Conservation (phyloP, 345 rosid species). For the Psidium friedrichsthalianum region DNA sequence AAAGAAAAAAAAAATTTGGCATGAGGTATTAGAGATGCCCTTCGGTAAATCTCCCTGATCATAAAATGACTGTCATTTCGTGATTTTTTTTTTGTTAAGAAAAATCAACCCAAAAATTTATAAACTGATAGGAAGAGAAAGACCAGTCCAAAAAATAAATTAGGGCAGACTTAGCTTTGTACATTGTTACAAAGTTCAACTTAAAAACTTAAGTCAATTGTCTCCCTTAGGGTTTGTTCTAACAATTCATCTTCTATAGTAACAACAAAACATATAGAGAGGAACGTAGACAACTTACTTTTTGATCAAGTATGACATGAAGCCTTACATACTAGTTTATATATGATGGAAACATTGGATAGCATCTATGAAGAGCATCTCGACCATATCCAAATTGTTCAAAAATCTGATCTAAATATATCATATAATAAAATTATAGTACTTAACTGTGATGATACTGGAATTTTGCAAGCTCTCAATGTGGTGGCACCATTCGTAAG, state of each 20-base stretch:
- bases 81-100: not conserved
- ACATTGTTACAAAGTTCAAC: no score
- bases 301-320: not conserved
- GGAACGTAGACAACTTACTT: not conserved
- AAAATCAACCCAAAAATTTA: accelerated
- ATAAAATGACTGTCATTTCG: not conserved
- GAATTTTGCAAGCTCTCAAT: not conserved
- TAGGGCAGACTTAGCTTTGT: accelerated
- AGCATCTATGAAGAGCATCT: not conserved
- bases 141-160: not conserved
- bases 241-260: not conserved
- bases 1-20: no score
- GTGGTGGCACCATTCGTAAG: not conserved
- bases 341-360: not conserved
- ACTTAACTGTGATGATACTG: not conserved
- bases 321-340: not conserved
- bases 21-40: no score
- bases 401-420: not conserved
- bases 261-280: not conserved
- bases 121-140: accelerated
- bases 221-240: not conserved
- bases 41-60: no score
- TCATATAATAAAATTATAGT: not conserved
- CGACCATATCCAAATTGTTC: not conserved
- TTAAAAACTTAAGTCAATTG: not conserved